Evolutionary conservation across 1,284 basidiomycete genomes (phyloP), one percentile per base, ranked within the genome.

Genomic region (Apiotrichum laibachii): DNA sequence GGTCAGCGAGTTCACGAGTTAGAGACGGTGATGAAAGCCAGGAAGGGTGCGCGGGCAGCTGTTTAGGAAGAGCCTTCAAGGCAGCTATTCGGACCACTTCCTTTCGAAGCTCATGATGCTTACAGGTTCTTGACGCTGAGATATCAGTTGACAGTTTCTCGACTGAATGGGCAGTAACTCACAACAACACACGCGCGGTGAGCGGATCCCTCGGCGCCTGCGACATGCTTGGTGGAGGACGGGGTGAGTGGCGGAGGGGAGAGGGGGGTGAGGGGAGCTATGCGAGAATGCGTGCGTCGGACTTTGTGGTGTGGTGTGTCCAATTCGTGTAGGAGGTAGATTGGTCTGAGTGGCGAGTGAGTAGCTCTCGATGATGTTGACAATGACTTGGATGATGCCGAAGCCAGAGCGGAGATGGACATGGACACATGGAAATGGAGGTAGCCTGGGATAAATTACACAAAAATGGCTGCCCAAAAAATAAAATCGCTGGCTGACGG

Each of bases 51-150:
- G 26, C 3, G 26, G 7, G 45, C 12, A 44, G 40, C 40, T 19
- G 26, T 2, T 7, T 13, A 31, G 13, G 10, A 52, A 18, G 39
- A 16, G 26, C 26, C 26, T 31, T 31, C 26, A 40, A 16, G 39
- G 40, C 8, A 42, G 40, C 16, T 42, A 16, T 12, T 39, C 4
- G 5, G 37, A 39, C 16, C 37, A 2, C 21, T n/a, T n/a, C n/a
- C 4, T 3, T 4, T 31, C 26, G 26, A 31, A 3, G 26, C 7
- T 7, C 26, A 7, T 31, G 26, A 18, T 21, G 45, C 76, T 60
- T 64, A 78, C 76, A 77, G 67, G 61, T 79, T 79, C 66, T 77
- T 77, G 18, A 77, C 68, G 57, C 75, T 77, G 51, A 22, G 22
- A 10, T 35, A 58, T 66, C 50, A 65, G 65, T 49, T 50, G 21